phyloP scores from a whole-genome alignment of 768 basidiomycete species.

The Suillus americanus region DNA sequence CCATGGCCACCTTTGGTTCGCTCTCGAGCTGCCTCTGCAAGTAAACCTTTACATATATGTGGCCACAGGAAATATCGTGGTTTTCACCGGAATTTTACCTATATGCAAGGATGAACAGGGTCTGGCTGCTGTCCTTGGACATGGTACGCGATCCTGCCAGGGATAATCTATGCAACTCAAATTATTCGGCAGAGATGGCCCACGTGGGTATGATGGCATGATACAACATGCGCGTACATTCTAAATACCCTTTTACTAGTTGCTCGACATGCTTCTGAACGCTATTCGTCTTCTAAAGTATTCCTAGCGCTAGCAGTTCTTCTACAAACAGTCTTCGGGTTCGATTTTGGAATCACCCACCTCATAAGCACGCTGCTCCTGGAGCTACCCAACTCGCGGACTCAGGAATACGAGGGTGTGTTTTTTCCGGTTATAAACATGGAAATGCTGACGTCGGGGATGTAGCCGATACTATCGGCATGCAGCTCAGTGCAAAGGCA shows the following conservation, averaged over 20 bases:
- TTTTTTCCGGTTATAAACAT: neutral
- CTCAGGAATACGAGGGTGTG: conserved; percentile 77
- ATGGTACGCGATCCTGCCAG: conserved; percentile 49
- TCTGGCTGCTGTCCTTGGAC: conserved; percentile 79
- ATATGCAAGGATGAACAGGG: conserved; percentile 77
- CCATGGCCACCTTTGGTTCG: conserved; percentile 71
- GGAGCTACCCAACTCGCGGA: conserved; percentile 81
- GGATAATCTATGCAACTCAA: neutral
- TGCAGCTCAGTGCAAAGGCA: conserved; percentile 76
- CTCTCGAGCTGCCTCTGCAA: neutral
- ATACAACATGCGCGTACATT: neutral
- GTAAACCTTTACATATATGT: neutral
- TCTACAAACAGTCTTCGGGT: conserved; percentile 47
- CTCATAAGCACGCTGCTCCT: conserved; percentile 51
- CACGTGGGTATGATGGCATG: conserved; percentile 52
- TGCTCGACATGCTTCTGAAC: conserved; percentile 56
- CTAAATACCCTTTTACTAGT: conserved; percentile 37
- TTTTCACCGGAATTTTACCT: conserved; percentile 88
- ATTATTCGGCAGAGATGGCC: conserved; percentile 62
- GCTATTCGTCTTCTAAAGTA: conserved; percentile 42
- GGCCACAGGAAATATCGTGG: conserved; percentile 67
- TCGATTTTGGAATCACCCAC: conserved; percentile 54
- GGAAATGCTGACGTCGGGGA: neutral
- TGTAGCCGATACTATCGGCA: conserved; percentile 82
- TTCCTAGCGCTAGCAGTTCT: conserved; percentile 40